Conservation (phyloP, 495 filamentous ascomycete genomes). For the Talaromyces stipitatus region DNA sequence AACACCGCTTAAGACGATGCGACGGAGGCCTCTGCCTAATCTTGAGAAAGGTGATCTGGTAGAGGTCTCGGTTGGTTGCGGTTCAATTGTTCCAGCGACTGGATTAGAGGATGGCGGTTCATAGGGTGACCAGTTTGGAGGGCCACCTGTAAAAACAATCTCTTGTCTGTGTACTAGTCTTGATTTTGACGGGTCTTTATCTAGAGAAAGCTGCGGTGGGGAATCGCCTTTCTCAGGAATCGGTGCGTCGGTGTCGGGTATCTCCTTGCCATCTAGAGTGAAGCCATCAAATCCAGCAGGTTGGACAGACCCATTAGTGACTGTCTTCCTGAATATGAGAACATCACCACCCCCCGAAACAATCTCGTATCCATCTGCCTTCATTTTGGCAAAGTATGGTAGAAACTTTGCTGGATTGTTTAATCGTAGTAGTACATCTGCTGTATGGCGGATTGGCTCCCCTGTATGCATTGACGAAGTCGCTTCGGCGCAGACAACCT, state of each 20-base stretch:
- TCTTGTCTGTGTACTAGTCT: slow-evolving; percentile 49
- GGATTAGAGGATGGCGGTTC: slow-evolving; percentile 11
- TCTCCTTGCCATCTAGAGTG: slow-evolving; percentile 39
- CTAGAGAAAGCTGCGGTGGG: slow-evolving; percentile 45
- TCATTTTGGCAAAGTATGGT: slow-evolving; percentile 55
- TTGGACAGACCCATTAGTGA: slow-evolving; percentile 10
- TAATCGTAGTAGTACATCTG: slow-evolving; percentile 58
- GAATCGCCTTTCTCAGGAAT: slow-evolving; percentile 51
- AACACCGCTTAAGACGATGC: slow-evolving; percentile 47
- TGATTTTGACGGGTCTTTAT: slow-evolving; percentile 11
- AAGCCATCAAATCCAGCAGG: neutral
- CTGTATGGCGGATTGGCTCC: slow-evolving; percentile 40
- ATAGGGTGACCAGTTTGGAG: slow-evolving; percentile 23
- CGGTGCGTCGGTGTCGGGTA: slow-evolving; percentile 26
- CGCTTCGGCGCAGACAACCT: slow-evolving; percentile 54
- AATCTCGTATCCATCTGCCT: slow-evolving; percentile 65
- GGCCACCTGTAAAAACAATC: slow-evolving; percentile 44
- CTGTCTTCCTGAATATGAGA: slow-evolving; percentile 61
- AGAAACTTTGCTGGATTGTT: slow-evolving; percentile 66
- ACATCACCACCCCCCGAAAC: slow-evolving; percentile 62
- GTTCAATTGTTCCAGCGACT: neutral
- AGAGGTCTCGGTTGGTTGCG: slow-evolving; percentile 11
- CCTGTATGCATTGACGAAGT: slow-evolving; percentile 42
- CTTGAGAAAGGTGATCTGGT: slow-evolving; percentile 7
- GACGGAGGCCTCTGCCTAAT: slow-evolving; percentile 32